Base-by-base conservation (phyloP, 2,329 filamentous ascomycete species). In the Aureobasidium sp. region DNA sequence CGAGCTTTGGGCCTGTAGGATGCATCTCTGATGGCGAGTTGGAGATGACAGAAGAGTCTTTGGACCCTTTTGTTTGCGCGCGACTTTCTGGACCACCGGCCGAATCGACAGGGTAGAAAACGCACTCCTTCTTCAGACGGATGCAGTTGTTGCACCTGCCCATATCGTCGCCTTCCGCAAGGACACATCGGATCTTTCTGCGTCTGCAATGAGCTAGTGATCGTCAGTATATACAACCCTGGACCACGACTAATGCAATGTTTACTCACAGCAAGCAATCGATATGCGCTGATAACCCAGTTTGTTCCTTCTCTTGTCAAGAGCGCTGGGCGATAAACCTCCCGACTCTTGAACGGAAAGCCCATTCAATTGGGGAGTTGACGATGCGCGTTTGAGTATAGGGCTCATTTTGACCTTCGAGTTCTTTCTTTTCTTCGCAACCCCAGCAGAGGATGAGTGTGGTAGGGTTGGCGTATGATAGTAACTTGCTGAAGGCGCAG, bases 201-300 rank as follows among this genome's bases (percentile, higher is more conserved):
- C 90, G 84, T 70, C 93, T 89, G 73, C 93, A 97, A 72, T 97
- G 91, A 61, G 88, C 93, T 97, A 71, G 19, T 39, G 58, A 40
- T 44, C 37, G 63, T 69, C 63, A 69, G 67, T 61, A 40, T n/a
- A 4, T 24, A 27, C 9, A 47, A 19, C 33, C 39, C 39, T 9
- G 17, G 14, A 54, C 3, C 27, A 8, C 39, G 11, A 19, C 9
- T 17, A 9, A 27, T 27, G 2, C 12, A 17, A 31, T 5, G 37
- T 61, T 64, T 45, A 85, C 92, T 84, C 83, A 97, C 93, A 89
- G 79, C 93, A 97, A 68, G 93, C 94, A 68, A 97, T 90, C 48
- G 92, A 95, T 39, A 91, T 96, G 70, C 93, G 85, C 77, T 97
- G 93, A 73, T 97, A 97, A 42, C 93, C 93, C 64, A 97, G 81